Base-by-base conservation (phyloP, 2,329 filamentous ascomycete species). In the Karstenula rhodostoma region DNA sequence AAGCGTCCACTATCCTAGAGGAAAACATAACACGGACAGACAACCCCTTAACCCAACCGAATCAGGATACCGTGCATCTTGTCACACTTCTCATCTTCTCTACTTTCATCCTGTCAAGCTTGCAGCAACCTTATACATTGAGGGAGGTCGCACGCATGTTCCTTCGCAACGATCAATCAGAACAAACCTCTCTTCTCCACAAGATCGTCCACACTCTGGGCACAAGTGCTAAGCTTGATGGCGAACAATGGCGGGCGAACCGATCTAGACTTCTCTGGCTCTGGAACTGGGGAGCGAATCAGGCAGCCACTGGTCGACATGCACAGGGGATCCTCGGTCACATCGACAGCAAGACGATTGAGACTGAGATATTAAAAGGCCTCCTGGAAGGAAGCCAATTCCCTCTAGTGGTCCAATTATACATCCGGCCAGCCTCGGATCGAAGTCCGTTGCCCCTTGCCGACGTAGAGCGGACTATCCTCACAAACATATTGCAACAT, bases 211-310 rank as follows among this genome's bases (percentile, higher is more conserved):
- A 85, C 61, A 77, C 79, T 2, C 70, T 89, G 23, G 78, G 77
- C 50, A 82, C 82, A 57, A 81, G 81, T 13, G 79, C 84, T 1
- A 87, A 84, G 61, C 84, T 83, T 37, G 87, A 91, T 56, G 88
- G 91, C 60, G 82, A 82, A 35, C 65, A 75, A 43, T 78, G 75
- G 75, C 68, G 47, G 27, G 82, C 80, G 56, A 83, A 86, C 13
- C 84, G 90, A 59, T 84, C 85, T 44, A 87, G 89, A 67, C 76
- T 94, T 9, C 73, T 93, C 4, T 94, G 91, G 91, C 81, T 94
- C 32, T 87, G 88, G 71, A 85, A 85, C 69, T 94, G 91, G 91
- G 89, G 89, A 35, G 82, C 83, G 25, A 81, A 85, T 60, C 78
- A 65, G 15, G 72, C 78, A 51, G 77, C 78, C 35, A 66, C 73